Base-by-base conservation (phyloP, 2,329 filamentous ascomycete genomes). In the Colletotrichum acutatum region DNA sequence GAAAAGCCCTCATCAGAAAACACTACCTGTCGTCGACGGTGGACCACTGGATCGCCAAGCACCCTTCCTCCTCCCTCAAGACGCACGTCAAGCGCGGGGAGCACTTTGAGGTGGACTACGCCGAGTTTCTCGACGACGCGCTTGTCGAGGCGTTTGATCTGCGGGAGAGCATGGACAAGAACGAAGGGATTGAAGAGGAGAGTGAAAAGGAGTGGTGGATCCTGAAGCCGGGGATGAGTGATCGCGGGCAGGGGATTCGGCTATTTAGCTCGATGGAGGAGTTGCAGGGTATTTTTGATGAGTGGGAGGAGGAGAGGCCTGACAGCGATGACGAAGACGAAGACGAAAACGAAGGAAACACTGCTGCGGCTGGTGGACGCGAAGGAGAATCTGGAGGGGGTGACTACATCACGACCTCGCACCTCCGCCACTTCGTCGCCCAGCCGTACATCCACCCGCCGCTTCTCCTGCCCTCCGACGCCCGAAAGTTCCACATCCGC, bases 221-320 rank as follows among this genome's bases (percentile, higher is more conserved):
- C 76, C 83, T 99, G 72, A 99, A 99, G 83, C 96, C 97, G 0
- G 93, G 96, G 9, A 98, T 99, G 97, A 98, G 95, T 81, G 97
- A 99, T 80, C 90, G 96, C 28, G 97, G 96, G 0, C 95, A 98
- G 80, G 97, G 97, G 1, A 98, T 99, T 71, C 86, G 94, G 52
- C 85, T 99, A 0, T 99, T 99, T 82, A 94, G 91, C 77, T 94
- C 91, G 2, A 94, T 97, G 85, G 91, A 92, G 68, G 92, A 97
- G 79, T 85, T 99, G n/a, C 92, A 93, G 74, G 88, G 80, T 16
- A 97, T 99, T 66, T 99, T 98, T 79, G 95, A 98, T 76, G 92
- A 90, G 69, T 99, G 97, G 95, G 96, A 98, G 80, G 90, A 86
- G 19, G 90, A 90, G 4, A 81, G 86, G 5, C 89, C 90, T 1